These are phyloP conservation scores for Emydomyces testavorans DNA, from an alignment of 2,329 filamentous ascomycete species.

Conservation along the genomic window DNA sequence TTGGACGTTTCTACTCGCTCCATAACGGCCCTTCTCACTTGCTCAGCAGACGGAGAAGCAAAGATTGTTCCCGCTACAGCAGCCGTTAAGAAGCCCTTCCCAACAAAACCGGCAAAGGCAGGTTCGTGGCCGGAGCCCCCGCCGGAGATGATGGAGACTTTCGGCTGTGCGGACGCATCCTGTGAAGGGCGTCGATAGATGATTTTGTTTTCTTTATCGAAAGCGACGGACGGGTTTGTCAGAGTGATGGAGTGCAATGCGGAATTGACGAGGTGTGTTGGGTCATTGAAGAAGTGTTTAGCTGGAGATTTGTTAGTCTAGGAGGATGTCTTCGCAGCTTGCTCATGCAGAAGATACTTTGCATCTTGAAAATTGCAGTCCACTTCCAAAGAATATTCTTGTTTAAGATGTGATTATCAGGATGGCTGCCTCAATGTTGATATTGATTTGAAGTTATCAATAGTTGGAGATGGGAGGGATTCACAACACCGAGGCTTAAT, in stretches of 20 bases:
- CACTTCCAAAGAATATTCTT: neutral
- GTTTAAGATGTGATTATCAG: neutral
- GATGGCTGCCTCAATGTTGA: too few species aligned
- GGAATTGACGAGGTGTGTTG: conserved; percentile 62
- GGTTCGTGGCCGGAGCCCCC: conserved; percentile 88
- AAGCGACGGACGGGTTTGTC: conserved; percentile 71
- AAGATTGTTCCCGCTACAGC: conserved; percentile 82
- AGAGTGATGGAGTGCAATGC: conserved; percentile 67
- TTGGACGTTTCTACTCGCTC: conserved; percentile 57
- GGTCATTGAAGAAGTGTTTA: conserved; percentile 86
- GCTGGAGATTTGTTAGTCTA: conserved; percentile 21
- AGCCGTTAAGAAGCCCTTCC: conserved; percentile 64
- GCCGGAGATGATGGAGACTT: conserved; percentile 75
- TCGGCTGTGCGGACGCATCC: conserved; percentile 38
- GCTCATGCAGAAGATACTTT: conserved; percentile 23
- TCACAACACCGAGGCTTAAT: too few species aligned
- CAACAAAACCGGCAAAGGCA: conserved; percentile 75
- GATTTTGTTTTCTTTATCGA: conserved; percentile 72
- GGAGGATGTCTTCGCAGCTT: neutral
- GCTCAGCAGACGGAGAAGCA: conserved; percentile 67
- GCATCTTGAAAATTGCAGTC: conserved; percentile 22
- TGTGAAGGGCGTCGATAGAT: conserved; percentile 56
- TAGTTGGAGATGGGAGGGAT: neutral
- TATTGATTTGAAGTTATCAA: neutral
- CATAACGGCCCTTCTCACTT: conserved; percentile 66